These are phyloP conservation scores for Plasmodium billcollinsi DNA, from an alignment of 169 alveolate species.

Conservation along the genomic window DNA sequence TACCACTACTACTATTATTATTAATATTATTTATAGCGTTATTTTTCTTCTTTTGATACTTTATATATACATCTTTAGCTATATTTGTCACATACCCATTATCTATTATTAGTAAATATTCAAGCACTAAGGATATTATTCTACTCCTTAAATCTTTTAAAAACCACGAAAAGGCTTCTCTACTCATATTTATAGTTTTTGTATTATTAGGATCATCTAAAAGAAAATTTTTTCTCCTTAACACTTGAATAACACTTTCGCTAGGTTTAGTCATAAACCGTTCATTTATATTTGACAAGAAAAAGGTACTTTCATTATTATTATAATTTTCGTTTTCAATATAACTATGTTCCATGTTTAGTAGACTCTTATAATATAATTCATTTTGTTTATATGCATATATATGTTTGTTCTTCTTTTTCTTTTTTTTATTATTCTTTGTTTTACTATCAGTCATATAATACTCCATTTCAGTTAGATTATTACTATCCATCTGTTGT, in stretches of 20 bases:
- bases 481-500: neutral
- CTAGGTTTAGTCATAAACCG: conserved; percentile 18
- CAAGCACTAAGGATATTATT: conserved; percentile 84
- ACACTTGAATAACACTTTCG: conserved; percentile 62
- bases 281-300: conserved; percentile 35
- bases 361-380: conserved; percentile 53
- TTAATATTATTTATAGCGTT: neutral
- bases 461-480: conserved; percentile 4
- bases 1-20: neutral
- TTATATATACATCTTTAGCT: conserved; percentile 28
- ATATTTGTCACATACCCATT: conserved; percentile 80
- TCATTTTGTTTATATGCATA: conserved; percentile 75
- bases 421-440: conserved; percentile 3
- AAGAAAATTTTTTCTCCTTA: conserved; percentile 51
- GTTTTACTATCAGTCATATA: neutral
- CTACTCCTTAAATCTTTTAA: conserved; percentile 86
- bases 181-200: conserved; percentile 81
- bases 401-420: conserved; percentile 43
- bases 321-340: conserved; percentile 68
- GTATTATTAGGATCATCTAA: conserved; percentile 66
- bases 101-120: conserved; percentile 79
- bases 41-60: conserved; percentile 28
- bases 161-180: conserved; percentile 89
- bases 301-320: conserved; percentile 41
- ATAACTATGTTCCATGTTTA: conserved; percentile 52